Evolutionary conservation across 2,329 filamentous ascomycete species (phyloP), one percentile per base, ranked within the genome.

Genomic region (Penicillium sp.): DNA sequence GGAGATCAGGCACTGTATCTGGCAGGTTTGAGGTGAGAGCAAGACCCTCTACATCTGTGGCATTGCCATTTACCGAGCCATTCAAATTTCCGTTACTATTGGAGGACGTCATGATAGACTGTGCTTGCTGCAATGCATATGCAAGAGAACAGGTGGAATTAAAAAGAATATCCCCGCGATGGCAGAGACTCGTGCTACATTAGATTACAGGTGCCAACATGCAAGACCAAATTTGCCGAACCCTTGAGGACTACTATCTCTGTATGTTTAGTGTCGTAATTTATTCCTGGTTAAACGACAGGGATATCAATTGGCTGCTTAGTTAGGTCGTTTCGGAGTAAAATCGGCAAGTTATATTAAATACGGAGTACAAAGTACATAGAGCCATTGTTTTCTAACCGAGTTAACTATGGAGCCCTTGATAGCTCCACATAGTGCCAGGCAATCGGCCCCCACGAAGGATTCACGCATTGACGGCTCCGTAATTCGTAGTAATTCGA

Each of bases 11-110:
- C 6, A 51, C 25, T 1, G 25, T 13, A 42, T 42, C 37, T 23
- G 49, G 49, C 9, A 42, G 6, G n/a, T 51, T 51, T 23, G 49
- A 42, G 25, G n/a, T 41, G n/a, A 51, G 49, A 51, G 49, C 37
- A 29, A 51, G 49, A 27, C n/a, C 23, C 6, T 51, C 49, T 51
- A 51, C 25, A 17, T 51, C 9, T 3, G n/a, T 19, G 3, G 8
- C 9, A 12, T 51, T 21, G 17, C 17, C 19, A 6, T 37, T 37
- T 31, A 6, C 31, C 4, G 46, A 25, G 15, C 13, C 21, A 23
- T n/a, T 37, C 31, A 10, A 25, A 10, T 17, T 10, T 37, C 19
- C 31, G 3, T 38, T 38, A 38, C 35, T 9, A 10, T 49, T 49
- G 15, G 31, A 17, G 25, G 6, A 21, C 8, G 49, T n/a, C 49